A percentile compares a stretch with the other conserved stretches of the same genome.
Conservation (phyloP, 2,329 filamentous ascomycete species). For the Thelonectria blattea region DNA sequence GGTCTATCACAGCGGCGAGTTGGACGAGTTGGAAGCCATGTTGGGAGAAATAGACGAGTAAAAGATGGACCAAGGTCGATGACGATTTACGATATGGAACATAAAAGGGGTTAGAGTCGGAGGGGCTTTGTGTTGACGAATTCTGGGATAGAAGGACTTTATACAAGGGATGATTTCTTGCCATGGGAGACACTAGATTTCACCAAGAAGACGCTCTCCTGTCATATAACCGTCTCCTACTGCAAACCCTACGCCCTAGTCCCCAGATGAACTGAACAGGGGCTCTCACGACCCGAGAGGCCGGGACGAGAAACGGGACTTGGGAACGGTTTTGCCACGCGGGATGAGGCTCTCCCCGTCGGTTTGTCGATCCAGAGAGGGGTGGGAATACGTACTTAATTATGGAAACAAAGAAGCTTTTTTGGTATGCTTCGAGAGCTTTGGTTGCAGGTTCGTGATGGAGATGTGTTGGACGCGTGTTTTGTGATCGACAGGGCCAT, state of each 20-base stretch:
- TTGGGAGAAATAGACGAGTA: slow-evolving; percentile 30
- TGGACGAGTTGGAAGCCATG: slow-evolving; percentile 51
- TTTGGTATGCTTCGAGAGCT: no score
- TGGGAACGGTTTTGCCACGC: slow-evolving; percentile 4
- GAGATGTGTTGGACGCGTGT: background rate
- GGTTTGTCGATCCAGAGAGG: background rate
- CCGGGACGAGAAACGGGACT: background rate
- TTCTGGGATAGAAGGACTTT: background rate
- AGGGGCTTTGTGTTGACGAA: background rate
- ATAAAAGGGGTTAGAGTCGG: background rate
- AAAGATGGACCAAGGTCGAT: no score
- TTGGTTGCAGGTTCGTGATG: background rate
- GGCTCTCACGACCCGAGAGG: background rate
- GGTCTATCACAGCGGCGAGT: slow-evolving; percentile 61
- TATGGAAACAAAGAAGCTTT: background rate
- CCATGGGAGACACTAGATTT: background rate
- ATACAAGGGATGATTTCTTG: background rate
- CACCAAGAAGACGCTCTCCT: background rate
- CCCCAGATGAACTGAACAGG: background rate
- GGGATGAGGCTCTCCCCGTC: background rate
- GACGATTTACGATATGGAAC: background rate
- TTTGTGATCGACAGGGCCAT: no score
- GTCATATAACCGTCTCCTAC: background rate
- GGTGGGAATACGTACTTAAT: background rate
- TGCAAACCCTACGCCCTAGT: background rate